Conservation (phyloP, 805 yeast species). For the Wickerhamiella azymoides region DNA sequence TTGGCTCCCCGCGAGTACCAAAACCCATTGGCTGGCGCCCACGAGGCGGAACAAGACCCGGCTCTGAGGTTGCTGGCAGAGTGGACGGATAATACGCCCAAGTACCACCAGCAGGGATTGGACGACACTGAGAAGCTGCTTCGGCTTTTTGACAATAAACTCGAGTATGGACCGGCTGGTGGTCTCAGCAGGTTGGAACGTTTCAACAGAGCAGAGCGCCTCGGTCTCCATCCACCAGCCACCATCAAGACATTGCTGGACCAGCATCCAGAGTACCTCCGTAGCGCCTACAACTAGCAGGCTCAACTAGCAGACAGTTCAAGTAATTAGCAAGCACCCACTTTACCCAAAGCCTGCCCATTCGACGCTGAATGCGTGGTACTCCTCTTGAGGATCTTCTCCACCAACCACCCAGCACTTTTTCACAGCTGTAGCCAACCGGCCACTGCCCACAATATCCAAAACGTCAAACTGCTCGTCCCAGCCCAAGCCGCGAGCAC, state of each 20-base stretch:
- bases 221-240: conserved; percentile 28
- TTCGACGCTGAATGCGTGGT: conserved; percentile 55
- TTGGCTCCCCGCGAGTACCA: background rate
- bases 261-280: background rate
- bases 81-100: conserved; percentile 7
- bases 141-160: conserved; percentile 24
- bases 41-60: background rate
- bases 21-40: background rate
- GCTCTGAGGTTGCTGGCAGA: conserved; percentile 2
- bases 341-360: conserved; percentile 94
- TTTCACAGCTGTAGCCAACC: conserved; percentile 86
- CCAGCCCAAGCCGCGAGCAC: conserved; percentile 40
- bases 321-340: too few species aligned
- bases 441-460: conserved; percentile 66
- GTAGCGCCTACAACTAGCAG: background rate
- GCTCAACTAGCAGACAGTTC: background rate
- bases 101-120: conserved; percentile 23
- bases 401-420: conserved; percentile 55
- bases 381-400: conserved; percentile 17
- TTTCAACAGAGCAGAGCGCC: conserved; percentile 27
- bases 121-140: conserved; percentile 22
- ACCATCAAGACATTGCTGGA: conserved; percentile 23
- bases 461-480: conserved; percentile 42
- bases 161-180: conserved; percentile 28
- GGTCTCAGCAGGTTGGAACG: conserved; percentile 28